Conservation (phyloP, 2,329 filamentous ascomycete genomes). For the Fusarium sp. region DNA sequence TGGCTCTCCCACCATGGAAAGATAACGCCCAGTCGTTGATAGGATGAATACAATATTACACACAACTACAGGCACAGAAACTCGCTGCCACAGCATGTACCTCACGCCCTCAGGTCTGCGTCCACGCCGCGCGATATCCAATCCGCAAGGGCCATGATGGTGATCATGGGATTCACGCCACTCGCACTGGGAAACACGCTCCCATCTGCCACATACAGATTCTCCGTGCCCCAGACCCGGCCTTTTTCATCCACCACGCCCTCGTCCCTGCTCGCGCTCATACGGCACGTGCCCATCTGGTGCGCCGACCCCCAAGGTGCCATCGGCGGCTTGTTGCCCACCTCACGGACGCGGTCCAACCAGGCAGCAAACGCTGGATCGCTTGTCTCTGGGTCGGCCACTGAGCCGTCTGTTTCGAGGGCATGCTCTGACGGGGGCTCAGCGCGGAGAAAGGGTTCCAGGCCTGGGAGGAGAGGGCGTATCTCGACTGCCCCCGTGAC, state of each 20-base stretch:
- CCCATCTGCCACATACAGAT: constrained; percentile 76
- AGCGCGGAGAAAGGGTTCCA: constrained; percentile 67
- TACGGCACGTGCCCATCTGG: constrained; percentile 82
- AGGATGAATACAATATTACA: constrained; percentile 22
- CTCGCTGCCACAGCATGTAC: constrained; percentile 6
- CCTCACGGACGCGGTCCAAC: constrained; percentile 60
- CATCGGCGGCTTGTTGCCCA: constrained; percentile 61
- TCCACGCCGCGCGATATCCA: constrained; percentile 68
- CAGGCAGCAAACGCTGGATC: constrained; percentile 69
- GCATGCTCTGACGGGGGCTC: constrained; percentile 31
- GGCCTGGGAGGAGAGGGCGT: constrained; percentile 67
- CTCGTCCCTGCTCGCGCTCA: constrained; percentile 63
- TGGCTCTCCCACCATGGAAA: constrained; percentile 9
- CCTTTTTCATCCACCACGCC: constrained; percentile 69
- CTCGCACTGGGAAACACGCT: constrained; percentile 80
- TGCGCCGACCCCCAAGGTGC: constrained; percentile 74
- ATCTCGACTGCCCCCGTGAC: constrained; percentile 84
- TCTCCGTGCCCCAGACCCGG: constrained; percentile 71
- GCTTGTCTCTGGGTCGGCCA: constrained; percentile 58
- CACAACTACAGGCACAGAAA: constrained; percentile 7
- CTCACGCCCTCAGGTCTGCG: constrained; percentile 51
- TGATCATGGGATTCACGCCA: constrained; percentile 85
- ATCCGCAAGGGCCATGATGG: constrained; percentile 75
- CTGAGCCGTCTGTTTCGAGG: constrained; percentile 27
- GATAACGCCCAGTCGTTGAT: constrained; percentile 24